phyloP scores from a whole-genome alignment of 2,329 filamentous ascomycete genomes.

The Fusarium sororula region DNA sequence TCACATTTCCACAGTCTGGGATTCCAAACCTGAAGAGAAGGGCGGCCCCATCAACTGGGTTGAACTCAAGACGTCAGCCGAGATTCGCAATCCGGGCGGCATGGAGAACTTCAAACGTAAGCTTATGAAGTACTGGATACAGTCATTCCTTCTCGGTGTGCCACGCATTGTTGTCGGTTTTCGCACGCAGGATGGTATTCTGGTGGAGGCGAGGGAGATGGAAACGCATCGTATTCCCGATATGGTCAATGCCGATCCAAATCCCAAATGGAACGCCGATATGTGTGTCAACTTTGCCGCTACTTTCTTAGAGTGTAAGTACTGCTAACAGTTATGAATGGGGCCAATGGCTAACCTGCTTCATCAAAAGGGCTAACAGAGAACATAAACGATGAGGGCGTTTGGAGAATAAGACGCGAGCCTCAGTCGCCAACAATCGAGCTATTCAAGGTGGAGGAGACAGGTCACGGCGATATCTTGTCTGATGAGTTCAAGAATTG shows the following conservation, averaged over 20 bases:
- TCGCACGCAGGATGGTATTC: conserved; percentile 74
- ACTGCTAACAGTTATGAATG: background rate
- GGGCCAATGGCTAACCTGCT: conserved; percentile 1
- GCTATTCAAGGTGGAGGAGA: conserved; percentile 74
- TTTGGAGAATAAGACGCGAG: conserved; percentile 80
- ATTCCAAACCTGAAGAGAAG: conserved; percentile 74
- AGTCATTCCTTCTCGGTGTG: conserved; percentile 93
- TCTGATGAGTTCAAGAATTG: conserved; percentile 82
- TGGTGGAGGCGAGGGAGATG: conserved; percentile 79
- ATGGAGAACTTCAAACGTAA: conserved; percentile 85
- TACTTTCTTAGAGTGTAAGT: conserved; percentile 78
- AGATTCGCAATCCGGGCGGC: conserved; percentile 74
- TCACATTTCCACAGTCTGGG: conserved; percentile 70
- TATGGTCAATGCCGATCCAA: conserved; percentile 73
- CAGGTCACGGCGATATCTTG: conserved; percentile 79
- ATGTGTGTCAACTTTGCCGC: conserved; percentile 91
- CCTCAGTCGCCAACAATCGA: conserved; percentile 74
- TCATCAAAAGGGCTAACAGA: conserved; percentile 66
- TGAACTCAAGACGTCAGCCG: conserved; percentile 90
- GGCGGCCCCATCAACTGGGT: conserved; percentile 86
- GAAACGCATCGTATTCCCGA: conserved; percentile 82
- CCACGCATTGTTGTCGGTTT: conserved; percentile 93
- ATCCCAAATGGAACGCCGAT: conserved; percentile 86
- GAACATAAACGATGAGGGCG: conserved; percentile 73
- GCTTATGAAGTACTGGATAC: conserved; percentile 94